These are phyloP conservation scores for Aspergillus arachidicola DNA, from an alignment of 2,329 filamentous ascomycete genomes.

Conservation along the genomic window DNA sequence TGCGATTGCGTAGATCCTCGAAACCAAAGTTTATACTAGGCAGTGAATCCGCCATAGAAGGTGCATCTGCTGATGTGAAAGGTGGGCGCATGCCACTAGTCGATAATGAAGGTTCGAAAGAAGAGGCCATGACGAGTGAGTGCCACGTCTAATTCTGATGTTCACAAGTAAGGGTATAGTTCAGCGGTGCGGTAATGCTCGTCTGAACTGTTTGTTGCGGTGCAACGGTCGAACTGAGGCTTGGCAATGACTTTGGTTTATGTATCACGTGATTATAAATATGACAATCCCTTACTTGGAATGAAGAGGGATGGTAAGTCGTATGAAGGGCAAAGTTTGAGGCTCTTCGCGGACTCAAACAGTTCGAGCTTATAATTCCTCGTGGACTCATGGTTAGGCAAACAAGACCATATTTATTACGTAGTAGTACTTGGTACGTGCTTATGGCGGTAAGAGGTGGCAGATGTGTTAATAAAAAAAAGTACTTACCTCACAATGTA, in stretches of 20 bases:
- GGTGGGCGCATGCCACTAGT: constrained; percentile 56
- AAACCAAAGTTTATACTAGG: constrained; percentile 95
- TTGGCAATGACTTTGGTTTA: constrained; percentile 10
- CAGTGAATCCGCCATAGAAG: constrained; percentile 68
- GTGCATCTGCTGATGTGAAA: constrained; percentile 53
- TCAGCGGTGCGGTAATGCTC: neutral
- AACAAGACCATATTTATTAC: no score
- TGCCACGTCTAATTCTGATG: neutral
- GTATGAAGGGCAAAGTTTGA: neutral
- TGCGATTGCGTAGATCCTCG: constrained; percentile 90
- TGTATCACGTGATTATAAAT: neutral
- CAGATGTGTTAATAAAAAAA: neutral
- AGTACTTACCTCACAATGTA: neutral
- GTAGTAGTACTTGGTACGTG: neutral
- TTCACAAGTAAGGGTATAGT: neutral
- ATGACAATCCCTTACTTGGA: neutral
- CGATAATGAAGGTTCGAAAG: constrained; percentile 62
- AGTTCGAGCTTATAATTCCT: neutral
- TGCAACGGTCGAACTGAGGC: constrained; percentile 26
- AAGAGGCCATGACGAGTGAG: constrained; percentile 37
- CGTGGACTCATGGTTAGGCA: no score
- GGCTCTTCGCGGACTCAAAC: neutral
- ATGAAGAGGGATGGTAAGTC: neutral
- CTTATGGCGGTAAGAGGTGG: neutral
- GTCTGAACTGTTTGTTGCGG: constrained; percentile 28